Percentiles rank a stretch among this genome's conserved stretches.
These are phyloP conservation scores for Scleromitrula shiraiana DNA, from an alignment of 2,329 filamentous ascomycete genomes.

Conservation along the genomic window DNA sequence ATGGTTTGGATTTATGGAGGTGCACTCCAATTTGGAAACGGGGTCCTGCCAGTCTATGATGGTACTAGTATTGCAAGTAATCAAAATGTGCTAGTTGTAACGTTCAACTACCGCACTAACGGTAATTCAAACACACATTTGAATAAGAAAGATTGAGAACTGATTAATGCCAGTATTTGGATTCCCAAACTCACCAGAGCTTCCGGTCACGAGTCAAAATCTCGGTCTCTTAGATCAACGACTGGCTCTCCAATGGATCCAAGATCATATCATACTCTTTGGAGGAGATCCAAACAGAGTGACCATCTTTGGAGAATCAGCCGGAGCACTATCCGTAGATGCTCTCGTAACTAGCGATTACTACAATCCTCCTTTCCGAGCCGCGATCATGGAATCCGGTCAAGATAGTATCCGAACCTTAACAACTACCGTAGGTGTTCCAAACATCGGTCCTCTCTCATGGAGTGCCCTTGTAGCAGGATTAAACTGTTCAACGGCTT, in stretches of 20 bases:
- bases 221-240: constrained; percentile 66
- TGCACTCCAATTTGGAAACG: constrained; percentile 11
- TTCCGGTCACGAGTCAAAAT: constrained; percentile 35
- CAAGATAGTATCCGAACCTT: not conserved
- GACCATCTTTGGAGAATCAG: constrained; percentile 40
- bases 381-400: constrained; percentile 70
- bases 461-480: not conserved
- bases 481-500: not conserved
- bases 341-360: constrained; percentile 67
- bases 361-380: constrained; percentile 68
- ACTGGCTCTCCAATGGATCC: constrained; percentile 65
- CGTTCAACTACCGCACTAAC: constrained; percentile 14
- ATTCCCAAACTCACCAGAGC: constrained; percentile 5
- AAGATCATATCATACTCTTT: constrained; percentile 68
- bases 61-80: constrained; percentile 13
- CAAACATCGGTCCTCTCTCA: not conserved
- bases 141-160: not conserved
- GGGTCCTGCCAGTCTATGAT: constrained; percentile 10
- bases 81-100: constrained; percentile 16
- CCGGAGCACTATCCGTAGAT: constrained; percentile 65
- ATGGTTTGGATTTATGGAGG: constrained; percentile 66
- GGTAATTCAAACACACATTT: not conserved
- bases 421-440: not conserved
- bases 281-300: constrained; percentile 49
- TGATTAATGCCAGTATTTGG: constrained; percentile 1